These are phyloP conservation scores for Begonia fuchsioides DNA, from an alignment of 306 rosid genomes.

Conservation along the genomic window DNA sequence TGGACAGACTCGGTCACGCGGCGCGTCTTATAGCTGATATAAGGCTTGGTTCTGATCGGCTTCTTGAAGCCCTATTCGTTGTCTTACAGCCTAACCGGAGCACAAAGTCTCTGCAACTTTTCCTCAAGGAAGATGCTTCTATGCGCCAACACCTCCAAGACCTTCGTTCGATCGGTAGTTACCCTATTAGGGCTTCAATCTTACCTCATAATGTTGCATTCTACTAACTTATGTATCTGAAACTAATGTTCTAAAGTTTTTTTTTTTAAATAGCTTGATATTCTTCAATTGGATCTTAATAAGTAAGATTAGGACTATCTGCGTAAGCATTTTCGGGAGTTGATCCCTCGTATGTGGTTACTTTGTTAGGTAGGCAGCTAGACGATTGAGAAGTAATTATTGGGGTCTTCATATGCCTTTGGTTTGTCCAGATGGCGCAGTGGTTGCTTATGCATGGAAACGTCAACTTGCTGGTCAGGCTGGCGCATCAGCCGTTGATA, in stretches of 20 bases:
- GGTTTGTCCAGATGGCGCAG: constrained; percentile 91
- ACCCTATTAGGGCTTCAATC: not conserved
- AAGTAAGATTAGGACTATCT: too few relatives aligned
- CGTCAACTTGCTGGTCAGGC: constrained; percentile 93
- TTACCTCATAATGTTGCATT: not conserved
- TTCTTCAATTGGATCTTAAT: not conserved
- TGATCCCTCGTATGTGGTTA: not conserved
- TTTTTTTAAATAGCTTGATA: not conserved
- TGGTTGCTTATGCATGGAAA: constrained; percentile 94
- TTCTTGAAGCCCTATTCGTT: constrained; percentile 68
- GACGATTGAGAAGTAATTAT: constrained; percentile 70
- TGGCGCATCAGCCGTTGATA: constrained; percentile 81
- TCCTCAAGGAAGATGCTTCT: constrained; percentile 59
- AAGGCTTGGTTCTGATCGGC: constrained; percentile 81
- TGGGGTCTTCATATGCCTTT: constrained; percentile 96
- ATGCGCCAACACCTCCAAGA: constrained; percentile 80
- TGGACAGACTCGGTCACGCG: constrained; percentile 75
- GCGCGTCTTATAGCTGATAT: constrained; percentile 75
- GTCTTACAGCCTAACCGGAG: constrained; percentile 65
- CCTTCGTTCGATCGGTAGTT: constrained; percentile 66
- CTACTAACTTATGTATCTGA: not conserved
- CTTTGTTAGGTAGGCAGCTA: constrained; percentile 58
- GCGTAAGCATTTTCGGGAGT: too few relatives aligned
- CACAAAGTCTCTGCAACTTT: constrained; percentile 45
- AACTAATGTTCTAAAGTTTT: not conserved